Evolutionary conservation across 495 filamentous ascomycete genomes (phyloP).

Genomic region (Penicillium roqueforti): DNA sequence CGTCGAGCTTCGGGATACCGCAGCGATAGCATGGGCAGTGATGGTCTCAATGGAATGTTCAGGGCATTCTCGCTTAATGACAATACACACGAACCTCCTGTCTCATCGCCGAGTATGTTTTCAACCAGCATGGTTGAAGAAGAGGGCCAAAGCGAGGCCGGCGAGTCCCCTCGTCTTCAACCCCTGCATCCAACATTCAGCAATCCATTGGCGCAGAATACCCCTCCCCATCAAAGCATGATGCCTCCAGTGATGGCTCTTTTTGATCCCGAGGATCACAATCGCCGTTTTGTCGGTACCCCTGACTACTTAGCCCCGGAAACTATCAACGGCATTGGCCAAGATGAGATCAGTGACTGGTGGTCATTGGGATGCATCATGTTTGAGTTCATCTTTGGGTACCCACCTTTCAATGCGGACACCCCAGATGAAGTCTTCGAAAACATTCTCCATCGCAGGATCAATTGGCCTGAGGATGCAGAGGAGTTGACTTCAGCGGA

Average conservation of each 20-base stretch:
- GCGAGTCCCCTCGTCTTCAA: conserved; percentile 66
- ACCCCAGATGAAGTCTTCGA: conserved; percentile 95
- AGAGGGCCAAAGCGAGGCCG: conserved; percentile 62
- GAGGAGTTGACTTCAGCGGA: conserved; percentile 72
- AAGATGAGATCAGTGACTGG: conserved; percentile 99
- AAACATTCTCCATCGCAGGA: conserved; percentile 84
- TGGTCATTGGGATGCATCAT: conserved; percentile 97
- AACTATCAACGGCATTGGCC: conserved; percentile 89
- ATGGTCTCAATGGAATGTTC: conserved; percentile 79
- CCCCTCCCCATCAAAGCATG: conserved; percentile 74
- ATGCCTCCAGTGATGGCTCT: conserved; percentile 92
- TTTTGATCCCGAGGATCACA: conserved; percentile 92
- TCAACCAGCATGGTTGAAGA: conserved; percentile 58
- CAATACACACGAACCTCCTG: conserved; percentile 24
- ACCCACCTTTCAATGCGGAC: conserved; percentile 87
- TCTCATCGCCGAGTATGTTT: conserved; percentile 35
- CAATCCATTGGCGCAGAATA: conserved; percentile 47
- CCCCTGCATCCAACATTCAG: conserved; percentile 58
- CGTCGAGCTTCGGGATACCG: conserved; percentile 80
- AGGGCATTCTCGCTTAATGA: conserved; percentile 79
- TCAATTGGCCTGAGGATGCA: conserved; percentile 77
- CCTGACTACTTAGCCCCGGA: conserved; percentile 97
- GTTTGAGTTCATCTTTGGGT: conserved; percentile 91
- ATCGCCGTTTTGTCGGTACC: conserved; percentile 91
- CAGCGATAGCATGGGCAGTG: conserved; percentile 88